Base-by-base conservation (phyloP, 192 early-diverging fungal genomes). In the Funneliformis mosseae region DNA sequence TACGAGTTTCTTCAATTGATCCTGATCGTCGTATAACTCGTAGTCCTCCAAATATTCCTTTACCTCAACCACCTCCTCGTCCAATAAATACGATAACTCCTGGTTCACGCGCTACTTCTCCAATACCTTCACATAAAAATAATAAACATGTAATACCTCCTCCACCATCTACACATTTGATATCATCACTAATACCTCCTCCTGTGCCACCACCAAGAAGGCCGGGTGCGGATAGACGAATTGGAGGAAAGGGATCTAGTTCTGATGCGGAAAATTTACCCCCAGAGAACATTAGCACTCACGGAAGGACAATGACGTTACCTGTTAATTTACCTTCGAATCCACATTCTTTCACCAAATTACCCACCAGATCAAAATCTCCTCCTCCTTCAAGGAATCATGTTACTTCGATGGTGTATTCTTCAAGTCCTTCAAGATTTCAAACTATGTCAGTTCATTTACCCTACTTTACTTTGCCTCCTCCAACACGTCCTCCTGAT, bases 11-110 rank as follows among this genome's bases (percentile, higher is more conserved):
- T 8, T 9, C 14, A 63, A 14, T 41, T 59, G n/a, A 14, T 42
- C 5, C 42, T n/a, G 23, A 42, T n/a, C n/a, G 14, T 25, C 18
- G 23, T 41, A 46, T 27, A 48, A 45, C 18, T 38, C 39, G 66
- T 78, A 25, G 25, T 3, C 43, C 66, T 18, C 77, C 77, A 28
- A 78, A 78, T 67, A 41, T 68, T 68, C 66, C 77, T 67, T 50
- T 78, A 78, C 64, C 76, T 41, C 60, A 63, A 21, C 9, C 33
- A 16, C 60, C 77, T 46, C 59, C 77, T 67, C 62, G 41, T 8
- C 38, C 39, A 39, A 6, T 42, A 74, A 45, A 41, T 48, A 25
- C 23, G 12, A 23, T 27, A 5, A 61, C 39, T 69, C n/a, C 67
- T 39, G 27, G 11, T 28, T 69, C 67, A 9, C 67, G 28, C 10